Evolutionary conservation across 768 basidiomycete genomes (phyloP).

Genomic region (Tylopilus vinaceipallidus): DNA sequence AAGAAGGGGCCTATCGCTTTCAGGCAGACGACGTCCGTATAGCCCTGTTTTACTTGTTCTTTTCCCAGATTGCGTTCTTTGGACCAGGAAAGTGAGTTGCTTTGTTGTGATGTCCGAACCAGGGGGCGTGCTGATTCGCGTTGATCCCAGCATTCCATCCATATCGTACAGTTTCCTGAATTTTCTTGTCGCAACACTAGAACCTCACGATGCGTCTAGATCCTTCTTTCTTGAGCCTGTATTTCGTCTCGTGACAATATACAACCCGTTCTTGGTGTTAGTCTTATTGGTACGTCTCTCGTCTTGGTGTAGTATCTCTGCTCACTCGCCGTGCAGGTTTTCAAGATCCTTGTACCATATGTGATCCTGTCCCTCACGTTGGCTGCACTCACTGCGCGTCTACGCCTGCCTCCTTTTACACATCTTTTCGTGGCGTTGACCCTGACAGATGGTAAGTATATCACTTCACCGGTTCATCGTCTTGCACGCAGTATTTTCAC

Average conservation of each 20-base stretch:
- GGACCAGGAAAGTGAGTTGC: conserved; percentile 74
- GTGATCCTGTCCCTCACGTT: conserved; percentile 69
- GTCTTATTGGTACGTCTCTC: conserved; percentile 50
- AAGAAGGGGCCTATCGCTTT: conserved; percentile 39
- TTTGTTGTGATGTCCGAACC: not conserved
- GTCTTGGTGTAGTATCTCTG: not conserved
- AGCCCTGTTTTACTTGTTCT: conserved; percentile 80
- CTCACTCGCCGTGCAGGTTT: conserved; percentile 46
- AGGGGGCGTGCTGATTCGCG: not conserved
- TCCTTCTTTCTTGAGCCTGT: conserved; percentile 90
- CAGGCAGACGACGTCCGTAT: conserved; percentile 64
- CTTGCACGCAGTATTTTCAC: not conserved
- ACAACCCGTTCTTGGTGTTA: conserved; percentile 83
- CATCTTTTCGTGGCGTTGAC: conserved; percentile 74
- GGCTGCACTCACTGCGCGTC: conserved; percentile 61
- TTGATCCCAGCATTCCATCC: conserved; percentile 58
- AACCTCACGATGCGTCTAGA: conserved; percentile 28
- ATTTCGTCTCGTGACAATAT: conserved; percentile 83
- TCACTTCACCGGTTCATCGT: too few species aligned
- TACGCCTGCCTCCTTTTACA: conserved; percentile 74
- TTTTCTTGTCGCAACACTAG: not conserved
- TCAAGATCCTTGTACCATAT: conserved; percentile 82
- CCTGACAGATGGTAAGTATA: conserved; percentile 31
- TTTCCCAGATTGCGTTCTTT: conserved; percentile 84
- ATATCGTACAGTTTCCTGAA: conserved; percentile 60